Base-by-base conservation (phyloP, 495 filamentous ascomycete genomes). In the Letharia lupina region DNA sequence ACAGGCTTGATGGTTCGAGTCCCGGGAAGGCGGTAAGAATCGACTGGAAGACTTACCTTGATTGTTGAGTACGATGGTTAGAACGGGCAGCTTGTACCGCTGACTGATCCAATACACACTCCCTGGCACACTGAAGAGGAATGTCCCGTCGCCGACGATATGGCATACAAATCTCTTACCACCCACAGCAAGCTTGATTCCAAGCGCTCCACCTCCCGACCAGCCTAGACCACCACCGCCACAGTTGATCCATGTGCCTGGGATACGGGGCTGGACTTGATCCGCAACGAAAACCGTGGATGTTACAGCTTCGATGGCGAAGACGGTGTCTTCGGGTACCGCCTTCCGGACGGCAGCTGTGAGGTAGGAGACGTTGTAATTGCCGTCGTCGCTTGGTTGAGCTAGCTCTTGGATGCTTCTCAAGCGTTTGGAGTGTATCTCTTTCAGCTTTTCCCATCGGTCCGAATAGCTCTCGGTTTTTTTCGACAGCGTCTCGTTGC, bases 61-160 rank as follows among this genome's bases (percentile, higher is more conserved):
- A 75, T 98, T 98, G 74, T 96, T 97, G 63, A 98, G 75, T 4
- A 98, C 89, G 65, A 98, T 92, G 0, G 92, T 96, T 65, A 98
- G 76, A 20, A 96, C 81, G 1, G 93, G 93, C 61, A 96, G 93
- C 31, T 86, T 84, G 74, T 98, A 98, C 20, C 93, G 84, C 69
- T 86, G 81, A 4, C 87, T 78, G 64, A 98, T 93, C 93, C 93
- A 98, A 77, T 96, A 96, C 28, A 97, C 92, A 33, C 86, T 89
- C 0, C 90, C 90, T 0, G 93, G 93, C 0, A 98, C 88, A 33
- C 85, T 85, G 74, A 98, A 98, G 7, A 98, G 80, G 75, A 84
- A 98, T 0, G 92, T 94, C 15, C 93, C 93, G 64, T 98, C 93
- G 23, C 93, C 93, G 2, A 96, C 93, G 56, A 98, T 88, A 68